Conservation (phyloP, 768 basidiomycete species). For the Panaeolus cyanescens region DNA sequence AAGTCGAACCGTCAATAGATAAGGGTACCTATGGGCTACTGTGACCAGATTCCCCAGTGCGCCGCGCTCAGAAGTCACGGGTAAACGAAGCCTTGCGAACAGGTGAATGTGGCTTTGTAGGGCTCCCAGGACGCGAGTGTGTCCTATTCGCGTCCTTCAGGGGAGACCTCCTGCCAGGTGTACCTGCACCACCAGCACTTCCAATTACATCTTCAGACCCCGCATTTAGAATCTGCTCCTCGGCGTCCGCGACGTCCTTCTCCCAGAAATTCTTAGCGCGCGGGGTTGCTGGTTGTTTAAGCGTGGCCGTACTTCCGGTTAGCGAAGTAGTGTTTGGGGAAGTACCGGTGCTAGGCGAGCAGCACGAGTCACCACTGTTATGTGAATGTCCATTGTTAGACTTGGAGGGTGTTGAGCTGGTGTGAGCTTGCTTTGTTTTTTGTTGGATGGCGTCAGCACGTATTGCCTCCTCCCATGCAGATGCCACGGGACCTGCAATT, state of each 20-base stretch:
- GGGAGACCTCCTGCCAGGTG: slow-evolving; percentile 1
- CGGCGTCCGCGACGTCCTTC: slow-evolving; percentile 15
- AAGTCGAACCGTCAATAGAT: neutral
- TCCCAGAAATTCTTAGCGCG: slow-evolving; percentile 24
- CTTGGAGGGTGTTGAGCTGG: neutral
- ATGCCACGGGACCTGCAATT: slow-evolving; percentile 56
- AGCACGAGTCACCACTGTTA: neutral
- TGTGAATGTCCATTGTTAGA: neutral
- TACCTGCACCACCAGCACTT: neutral
- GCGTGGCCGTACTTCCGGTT: neutral
- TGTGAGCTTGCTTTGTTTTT: neutral
- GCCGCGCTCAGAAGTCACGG: neutral
- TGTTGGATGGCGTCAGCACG: neutral
- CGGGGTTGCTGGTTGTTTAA: slow-evolving; percentile 6
- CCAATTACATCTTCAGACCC: slow-evolving; percentile 6
- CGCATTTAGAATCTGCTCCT: slow-evolving; percentile 12
- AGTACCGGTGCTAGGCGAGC: neutral
- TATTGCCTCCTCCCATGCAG: slow-evolving; percentile 48
- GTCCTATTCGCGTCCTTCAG: slow-evolving; percentile 6
- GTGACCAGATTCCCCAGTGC: neutral
- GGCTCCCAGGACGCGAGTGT: slow-evolving; percentile 10
- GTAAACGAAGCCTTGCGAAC: slow-evolving; percentile 12
- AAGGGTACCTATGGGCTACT: neutral
- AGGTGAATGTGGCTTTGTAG: slow-evolving; percentile 15
- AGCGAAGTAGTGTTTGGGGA: neutral